Conservation (phyloP, 768 basidiomycete genomes). For the Boletus coccyginus region DNA sequence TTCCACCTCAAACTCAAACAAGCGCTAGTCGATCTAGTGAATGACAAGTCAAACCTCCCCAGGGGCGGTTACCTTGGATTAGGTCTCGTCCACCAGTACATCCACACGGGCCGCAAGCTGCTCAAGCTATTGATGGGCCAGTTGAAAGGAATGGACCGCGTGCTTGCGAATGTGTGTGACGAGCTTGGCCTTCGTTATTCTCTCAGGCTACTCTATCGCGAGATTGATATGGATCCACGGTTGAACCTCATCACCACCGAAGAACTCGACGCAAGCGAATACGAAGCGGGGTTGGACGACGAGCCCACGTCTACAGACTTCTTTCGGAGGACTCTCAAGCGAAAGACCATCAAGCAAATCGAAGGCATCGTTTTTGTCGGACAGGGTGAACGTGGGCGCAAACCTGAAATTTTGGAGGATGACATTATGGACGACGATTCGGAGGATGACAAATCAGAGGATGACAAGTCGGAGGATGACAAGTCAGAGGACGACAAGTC, state of each 20-base stretch:
- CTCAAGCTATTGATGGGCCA: neutral
- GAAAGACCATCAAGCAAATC: neutral
- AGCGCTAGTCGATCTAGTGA: neutral
- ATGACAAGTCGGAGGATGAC: too few species aligned
- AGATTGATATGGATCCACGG: accelerated
- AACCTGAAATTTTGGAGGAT: neutral
- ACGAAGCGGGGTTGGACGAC: neutral
- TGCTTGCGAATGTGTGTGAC: slow-evolving; percentile 5
- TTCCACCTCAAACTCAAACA: neutral
- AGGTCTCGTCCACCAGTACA: slow-evolving; percentile 15
- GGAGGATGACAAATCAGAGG: too few species aligned
- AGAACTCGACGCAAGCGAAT: neutral
- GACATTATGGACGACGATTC: neutral
- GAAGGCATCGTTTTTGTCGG: slow-evolving; percentile 6
- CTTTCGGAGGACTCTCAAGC: neutral
- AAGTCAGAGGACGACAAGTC: too few species aligned
- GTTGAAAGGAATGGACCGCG: slow-evolving; percentile 12
- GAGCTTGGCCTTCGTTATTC: slow-evolving; percentile 4
- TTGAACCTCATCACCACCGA: neutral
- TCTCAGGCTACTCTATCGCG: slow-evolving; percentile 3
- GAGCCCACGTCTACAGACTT: accelerated
- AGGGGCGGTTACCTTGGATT: slow-evolving; percentile 13
- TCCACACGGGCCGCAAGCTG: neutral
- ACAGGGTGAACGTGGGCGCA: too few species aligned
- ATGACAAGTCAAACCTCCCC: slow-evolving; percentile 1